Evolutionary conservation across 1,139 yeast species (phyloP), one percentile per base, ranked within the genome.

Genomic region (Sugiyamaella grinbergsii): DNA sequence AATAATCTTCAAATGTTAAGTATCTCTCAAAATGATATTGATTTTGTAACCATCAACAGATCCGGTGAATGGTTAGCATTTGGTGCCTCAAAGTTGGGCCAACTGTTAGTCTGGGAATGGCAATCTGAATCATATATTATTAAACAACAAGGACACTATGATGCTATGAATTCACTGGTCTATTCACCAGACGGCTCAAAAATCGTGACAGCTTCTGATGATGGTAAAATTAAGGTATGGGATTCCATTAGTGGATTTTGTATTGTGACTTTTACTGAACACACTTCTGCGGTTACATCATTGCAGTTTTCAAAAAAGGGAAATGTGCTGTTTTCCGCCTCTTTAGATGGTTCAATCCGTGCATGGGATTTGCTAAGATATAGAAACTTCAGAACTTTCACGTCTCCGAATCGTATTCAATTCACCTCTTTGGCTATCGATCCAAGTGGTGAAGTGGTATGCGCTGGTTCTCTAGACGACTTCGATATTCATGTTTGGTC

Each of bases 31-130:
- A 85, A 89, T 62, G 83, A 93, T 2, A 85, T 93, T 36, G 90
- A 87, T 63, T 82, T 91, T 8, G 94, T 93, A 2, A 72, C 82
- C 18, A 79, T 93, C 47, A 93, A 93, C 67, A 71, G 76, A 7
- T 75, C 93, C 4, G 99, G 98, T 19, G 98, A 93, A 69, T 93
- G 99, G 99, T 73, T 94, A 43, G 96, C 97, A 0, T 88, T 93
- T 69, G 98, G 98, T 4, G 90, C 97, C 0, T 74, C 91, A 16
- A 84, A 83, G 62, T 71, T 88, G 32, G 98, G 98, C n/a, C 99
- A 93, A 69, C 72, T 93, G 50, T 72, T 93, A 54, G 98, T 93
- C 0, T 93, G 95, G 75, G 99, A 93, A 75, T 93, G 99, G 99
- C 97, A 93, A 72, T 87, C 96, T 2, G 98, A 93, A 68, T 88